Percentiles rank a stretch among this genome's conserved stretches.
Conservation (phyloP, 2,329 filamentous ascomycete genomes). For the Fusarium sp. region DNA sequence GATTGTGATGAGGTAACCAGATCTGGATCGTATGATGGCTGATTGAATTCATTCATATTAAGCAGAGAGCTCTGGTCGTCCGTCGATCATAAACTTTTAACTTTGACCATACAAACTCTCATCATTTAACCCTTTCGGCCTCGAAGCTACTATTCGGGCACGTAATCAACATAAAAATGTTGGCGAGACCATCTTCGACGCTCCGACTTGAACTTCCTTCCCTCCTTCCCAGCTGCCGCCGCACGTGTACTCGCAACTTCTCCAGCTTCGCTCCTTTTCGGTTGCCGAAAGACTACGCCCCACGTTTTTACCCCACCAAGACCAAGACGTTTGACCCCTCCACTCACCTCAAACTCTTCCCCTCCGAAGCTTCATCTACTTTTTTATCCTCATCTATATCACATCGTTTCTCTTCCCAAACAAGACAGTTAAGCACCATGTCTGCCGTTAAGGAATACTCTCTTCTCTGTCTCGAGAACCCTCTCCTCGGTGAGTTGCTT, state of each 20-base stretch:
- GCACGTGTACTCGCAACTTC: constrained; percentile 41
- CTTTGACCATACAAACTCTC: not conserved
- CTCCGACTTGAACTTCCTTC: constrained; percentile 12
- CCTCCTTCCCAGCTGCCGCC: constrained; percentile 18
- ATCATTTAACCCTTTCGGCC: not conserved
- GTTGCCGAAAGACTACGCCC: constrained; percentile 37
- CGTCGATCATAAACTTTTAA: not conserved
- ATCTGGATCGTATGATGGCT: constrained; percentile 24
- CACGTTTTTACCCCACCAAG: constrained; percentile 39
- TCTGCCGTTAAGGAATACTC: constrained; percentile 81
- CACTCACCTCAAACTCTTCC: constrained; percentile 43
- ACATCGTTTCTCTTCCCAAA: constrained; percentile 9
- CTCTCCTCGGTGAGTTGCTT: constrained; percentile 80
- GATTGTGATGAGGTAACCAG: not conserved
- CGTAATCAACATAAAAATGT: constrained; percentile 3
- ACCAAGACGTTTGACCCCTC: constrained; percentile 39
- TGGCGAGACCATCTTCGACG: constrained; percentile 18
- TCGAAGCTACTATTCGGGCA: not conserved
- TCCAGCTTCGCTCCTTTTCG: constrained; percentile 37
- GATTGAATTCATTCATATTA: not conserved
- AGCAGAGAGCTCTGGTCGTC: not conserved
- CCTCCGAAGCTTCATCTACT: constrained; percentile 30
- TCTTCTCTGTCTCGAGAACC: constrained; percentile 96
- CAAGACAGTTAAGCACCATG: constrained; percentile 63
- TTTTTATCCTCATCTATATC: constrained; percentile 14